These are phyloP conservation scores for Epichloe festucae DNA, from an alignment of 2,329 filamentous ascomycete species.

Conservation along the genomic window DNA sequence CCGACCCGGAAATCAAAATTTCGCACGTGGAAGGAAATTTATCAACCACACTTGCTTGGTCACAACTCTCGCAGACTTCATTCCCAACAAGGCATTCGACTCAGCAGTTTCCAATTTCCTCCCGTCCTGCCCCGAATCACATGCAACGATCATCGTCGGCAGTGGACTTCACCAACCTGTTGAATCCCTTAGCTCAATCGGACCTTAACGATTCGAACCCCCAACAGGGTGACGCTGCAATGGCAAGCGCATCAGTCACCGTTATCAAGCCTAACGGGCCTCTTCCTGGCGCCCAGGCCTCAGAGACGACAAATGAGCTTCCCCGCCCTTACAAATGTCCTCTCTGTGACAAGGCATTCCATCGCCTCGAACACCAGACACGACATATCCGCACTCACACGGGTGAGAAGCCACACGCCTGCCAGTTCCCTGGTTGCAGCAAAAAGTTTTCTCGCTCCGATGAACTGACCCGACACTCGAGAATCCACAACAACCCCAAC, in stretches of 20 bases:
- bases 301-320: slow-evolving; percentile 52
- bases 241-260: slow-evolving; percentile 37
- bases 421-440: slow-evolving; percentile 87
- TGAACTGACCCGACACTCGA: slow-evolving; percentile 89
- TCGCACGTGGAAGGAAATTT: neutral
- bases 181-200: slow-evolving; percentile 40
- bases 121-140: slow-evolving; percentile 32
- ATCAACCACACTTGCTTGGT: neutral
- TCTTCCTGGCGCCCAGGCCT: slow-evolving; percentile 45
- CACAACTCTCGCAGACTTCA: no score
- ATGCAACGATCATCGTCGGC: slow-evolving; percentile 65
- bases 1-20: neutral
- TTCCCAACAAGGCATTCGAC: neutral
- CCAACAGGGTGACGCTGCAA: slow-evolving; percentile 28
- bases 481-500: slow-evolving; percentile 99
- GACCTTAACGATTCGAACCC: slow-evolving; percentile 13
- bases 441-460: slow-evolving; percentile 98
- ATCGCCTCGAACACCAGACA: slow-evolving; percentile 88
- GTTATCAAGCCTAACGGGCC: slow-evolving; percentile 50
- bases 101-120: neutral
- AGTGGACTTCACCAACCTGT: slow-evolving; percentile 63
- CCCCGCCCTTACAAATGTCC: slow-evolving; percentile 97
- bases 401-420: slow-evolving; percentile 94
- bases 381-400: slow-evolving; percentile 92
- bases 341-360: slow-evolving; percentile 96